These are phyloP conservation scores for Fagopyrum tataricum DNA, from an alignment of 148 eudicot genomes.

Conservation along the genomic window DNA sequence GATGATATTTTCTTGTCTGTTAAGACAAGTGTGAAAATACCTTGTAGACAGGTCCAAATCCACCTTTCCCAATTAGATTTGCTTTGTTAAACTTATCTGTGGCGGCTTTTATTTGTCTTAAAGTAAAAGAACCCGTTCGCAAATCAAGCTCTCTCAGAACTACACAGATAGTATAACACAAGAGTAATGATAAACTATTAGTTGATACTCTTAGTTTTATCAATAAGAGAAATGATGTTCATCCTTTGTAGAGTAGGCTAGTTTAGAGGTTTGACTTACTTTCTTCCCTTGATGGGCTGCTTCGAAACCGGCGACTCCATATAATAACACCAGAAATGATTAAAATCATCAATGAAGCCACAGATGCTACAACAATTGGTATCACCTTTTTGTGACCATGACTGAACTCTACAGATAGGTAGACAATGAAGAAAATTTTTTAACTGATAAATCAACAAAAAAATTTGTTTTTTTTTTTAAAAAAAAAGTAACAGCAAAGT, in stretches of 20 bases:
- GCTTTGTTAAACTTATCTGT: constrained; percentile 46
- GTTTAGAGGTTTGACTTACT: constrained; percentile 21
- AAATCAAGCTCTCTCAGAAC: constrained; percentile 48
- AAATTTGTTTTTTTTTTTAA: too few species aligned
- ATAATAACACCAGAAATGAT: constrained; percentile 18
- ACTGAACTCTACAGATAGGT: constrained; percentile 24
- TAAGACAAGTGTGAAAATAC: constrained; percentile 20
- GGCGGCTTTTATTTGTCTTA: constrained; percentile 59
- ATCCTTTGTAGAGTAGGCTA: neutral
- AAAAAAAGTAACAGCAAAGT: neutral
- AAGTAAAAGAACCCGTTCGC: constrained; percentile 51
- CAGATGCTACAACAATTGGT: constrained; percentile 19
- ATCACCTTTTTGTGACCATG: constrained; percentile 27
- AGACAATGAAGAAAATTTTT: neutral
- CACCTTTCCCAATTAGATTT: constrained; percentile 63
- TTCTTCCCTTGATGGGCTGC: constrained; percentile 38
- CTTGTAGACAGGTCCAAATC: constrained; percentile 73
- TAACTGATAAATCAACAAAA: neutral
- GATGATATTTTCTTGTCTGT: neutral
- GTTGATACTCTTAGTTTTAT: neutral
- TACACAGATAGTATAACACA: constrained; percentile 9
- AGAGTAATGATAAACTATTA: neutral
- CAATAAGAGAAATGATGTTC: neutral
- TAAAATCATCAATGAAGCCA: constrained; percentile 20
- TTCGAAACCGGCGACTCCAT: constrained; percentile 25